These are phyloP conservation scores for Microascus cirrosus DNA, from an alignment of 2,329 filamentous ascomycete genomes.

Conservation along the genomic window DNA sequence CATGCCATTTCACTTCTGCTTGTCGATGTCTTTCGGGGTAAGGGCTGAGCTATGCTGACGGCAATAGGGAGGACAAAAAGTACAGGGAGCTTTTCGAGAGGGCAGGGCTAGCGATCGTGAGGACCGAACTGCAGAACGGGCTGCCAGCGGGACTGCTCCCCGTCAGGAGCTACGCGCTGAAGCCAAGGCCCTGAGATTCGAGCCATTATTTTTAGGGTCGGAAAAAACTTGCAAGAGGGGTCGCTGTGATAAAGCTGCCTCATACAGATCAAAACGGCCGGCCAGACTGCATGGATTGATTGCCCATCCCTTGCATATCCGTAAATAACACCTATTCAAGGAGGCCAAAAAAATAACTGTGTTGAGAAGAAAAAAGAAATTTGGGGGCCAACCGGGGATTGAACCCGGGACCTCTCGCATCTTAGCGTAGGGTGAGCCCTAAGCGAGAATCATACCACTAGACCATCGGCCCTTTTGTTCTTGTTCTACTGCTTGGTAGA, in stretches of 20 bases:
- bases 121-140: conserved; percentile 60
- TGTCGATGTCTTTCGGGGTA: background rate
- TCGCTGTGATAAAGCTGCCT: too few species aligned
- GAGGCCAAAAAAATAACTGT: too few species aligned
- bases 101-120: conserved; percentile 58
- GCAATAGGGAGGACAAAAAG: conserved; percentile 53
- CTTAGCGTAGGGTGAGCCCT: background rate
- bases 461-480: conserved; percentile 3
- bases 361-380: too few species aligned
- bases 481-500: too few species aligned
- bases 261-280: too few species aligned
- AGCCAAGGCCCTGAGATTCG: background rate
- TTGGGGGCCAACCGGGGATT: conserved; percentile 3
- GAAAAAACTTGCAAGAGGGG: background rate
- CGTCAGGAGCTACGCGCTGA: background rate
- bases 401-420: conserved; percentile 4
- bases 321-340: too few species aligned
- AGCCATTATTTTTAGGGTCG: too few species aligned
- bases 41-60: background rate
- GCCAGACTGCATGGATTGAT: too few species aligned
- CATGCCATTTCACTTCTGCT: too few species aligned
- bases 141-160: conserved; percentile 24
- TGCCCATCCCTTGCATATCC: too few species aligned
- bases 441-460: conserved; percentile 3
- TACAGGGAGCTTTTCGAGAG: conserved; percentile 59